These are phyloP conservation scores for Metarhizium brunneum DNA, from an alignment of 2,329 filamentous ascomycete species.

Conservation along the genomic window DNA sequence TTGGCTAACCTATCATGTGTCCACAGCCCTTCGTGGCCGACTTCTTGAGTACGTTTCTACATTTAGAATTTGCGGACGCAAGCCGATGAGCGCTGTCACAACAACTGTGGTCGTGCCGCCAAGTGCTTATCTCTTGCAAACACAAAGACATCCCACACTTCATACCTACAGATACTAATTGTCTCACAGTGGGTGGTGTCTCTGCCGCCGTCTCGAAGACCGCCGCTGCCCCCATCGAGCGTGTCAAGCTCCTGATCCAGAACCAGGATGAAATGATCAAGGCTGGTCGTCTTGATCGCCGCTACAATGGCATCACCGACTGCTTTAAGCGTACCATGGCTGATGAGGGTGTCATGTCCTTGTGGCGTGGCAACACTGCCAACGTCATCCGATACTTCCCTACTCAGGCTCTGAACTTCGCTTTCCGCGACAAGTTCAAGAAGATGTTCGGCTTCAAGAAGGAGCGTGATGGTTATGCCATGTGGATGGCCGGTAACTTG, in stretches of 20 bases:
- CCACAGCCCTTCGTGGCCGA: conserved; percentile 85
- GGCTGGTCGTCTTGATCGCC: conserved; percentile 93
- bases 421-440: conserved; percentile 99
- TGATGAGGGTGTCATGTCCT: conserved; percentile 85
- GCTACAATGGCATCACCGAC: conserved; percentile 87
- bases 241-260: conserved; percentile 99
- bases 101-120: background rate
- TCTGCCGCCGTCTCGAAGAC: conserved; percentile 99
- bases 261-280: conserved; percentile 99
- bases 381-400: conserved; percentile 99
- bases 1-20: conserved; percentile 24
- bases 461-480: conserved; percentile 94
- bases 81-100: conserved; percentile 6
- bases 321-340: conserved; percentile 91
- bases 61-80: background rate
- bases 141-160: background rate
- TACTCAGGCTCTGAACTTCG: conserved; percentile 99
- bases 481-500: conserved; percentile 99
- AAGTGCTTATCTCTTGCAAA: conserved; percentile 5
- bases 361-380: conserved; percentile 99
- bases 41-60: conserved; percentile 82
- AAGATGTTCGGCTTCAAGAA: conserved; percentile 99
- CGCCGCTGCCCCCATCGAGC: conserved; percentile 98
- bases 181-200: conserved; percentile 86
- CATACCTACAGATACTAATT: conserved; percentile 7